Percentiles rank a stretch among this genome's conserved stretches.
These are phyloP conservation scores for Rosa hybrid DNA, from an alignment of 331 rosid species.

Conservation along the genomic window DNA sequence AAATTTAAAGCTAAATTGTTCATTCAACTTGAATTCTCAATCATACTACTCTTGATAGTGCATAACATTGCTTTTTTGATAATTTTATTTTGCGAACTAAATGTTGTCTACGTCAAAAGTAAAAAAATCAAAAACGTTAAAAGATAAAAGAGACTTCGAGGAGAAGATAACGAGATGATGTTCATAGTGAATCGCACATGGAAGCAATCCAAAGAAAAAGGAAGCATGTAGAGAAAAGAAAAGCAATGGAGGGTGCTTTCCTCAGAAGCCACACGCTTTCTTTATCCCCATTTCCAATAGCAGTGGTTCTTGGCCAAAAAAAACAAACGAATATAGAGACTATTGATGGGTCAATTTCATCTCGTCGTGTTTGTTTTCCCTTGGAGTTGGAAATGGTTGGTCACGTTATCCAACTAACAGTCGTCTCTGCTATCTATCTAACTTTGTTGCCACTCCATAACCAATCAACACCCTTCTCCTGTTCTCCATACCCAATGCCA, in stretches of 20 bases:
- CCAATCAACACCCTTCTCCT: not conserved
- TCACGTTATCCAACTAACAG: constrained; percentile 2
- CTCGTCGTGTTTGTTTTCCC: not conserved
- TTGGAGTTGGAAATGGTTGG: not conserved
- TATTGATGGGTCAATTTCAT: not conserved
- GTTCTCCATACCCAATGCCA: not conserved
- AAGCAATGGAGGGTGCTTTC: not conserved
- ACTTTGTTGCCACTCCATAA: not conserved
- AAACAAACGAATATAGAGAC: not conserved
- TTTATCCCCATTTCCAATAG: not conserved
- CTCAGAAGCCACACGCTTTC: constrained; percentile 1
- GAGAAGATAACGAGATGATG: not conserved
- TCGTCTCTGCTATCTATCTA: not conserved
- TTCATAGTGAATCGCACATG: not conserved
- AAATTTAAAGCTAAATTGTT: no score
- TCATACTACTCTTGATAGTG: no score
- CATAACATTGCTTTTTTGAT: no score
- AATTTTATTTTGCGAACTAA: no score
- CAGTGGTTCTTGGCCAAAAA: not conserved
- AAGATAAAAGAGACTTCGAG: not conserved
- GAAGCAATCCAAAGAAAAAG: not conserved
- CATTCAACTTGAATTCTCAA: no score
- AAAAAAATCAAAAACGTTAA: not conserved
- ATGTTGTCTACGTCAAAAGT: not conserved
- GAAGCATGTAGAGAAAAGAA: not conserved